A percentile compares a stretch with the other conserved stretches of the same genome.
phyloP scores from a whole-genome alignment of 2,329 filamentous ascomycete genomes.

The Alternaria arborescens region DNA sequence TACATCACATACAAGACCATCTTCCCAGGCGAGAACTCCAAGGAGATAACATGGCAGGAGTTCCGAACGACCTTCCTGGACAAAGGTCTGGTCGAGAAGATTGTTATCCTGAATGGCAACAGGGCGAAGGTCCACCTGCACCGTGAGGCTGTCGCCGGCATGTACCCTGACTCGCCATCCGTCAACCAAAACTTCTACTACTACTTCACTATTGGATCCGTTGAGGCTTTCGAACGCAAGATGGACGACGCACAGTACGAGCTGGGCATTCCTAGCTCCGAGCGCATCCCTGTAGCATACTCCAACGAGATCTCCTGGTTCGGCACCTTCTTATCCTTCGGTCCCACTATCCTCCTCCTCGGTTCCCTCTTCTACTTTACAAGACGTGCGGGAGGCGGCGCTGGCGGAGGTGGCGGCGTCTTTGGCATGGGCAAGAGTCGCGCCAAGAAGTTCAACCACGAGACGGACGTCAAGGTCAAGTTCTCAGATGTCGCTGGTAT shows the following conservation, averaged over 20 bases:
- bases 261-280: slow-evolving; percentile 82
- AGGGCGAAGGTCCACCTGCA: slow-evolving; percentile 83
- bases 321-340: slow-evolving; percentile 80
- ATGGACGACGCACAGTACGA: slow-evolving; percentile 89
- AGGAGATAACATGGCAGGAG: slow-evolving; percentile 98
- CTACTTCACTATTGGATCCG: slow-evolving; percentile 94
- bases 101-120: slow-evolving; percentile 79
- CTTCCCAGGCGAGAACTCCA: slow-evolving; percentile 69
- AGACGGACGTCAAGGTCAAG: slow-evolving; percentile 95
- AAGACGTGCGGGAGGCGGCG: slow-evolving; percentile 73
- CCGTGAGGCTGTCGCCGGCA: slow-evolving; percentile 73
- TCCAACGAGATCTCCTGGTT: slow-evolving; percentile 76
- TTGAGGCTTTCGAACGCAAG: slow-evolving; percentile 89
- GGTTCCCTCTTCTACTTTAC: slow-evolving; percentile 83
- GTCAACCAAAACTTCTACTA: slow-evolving; percentile 77
- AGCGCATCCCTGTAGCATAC: slow-evolving; percentile 93
- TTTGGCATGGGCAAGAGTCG: slow-evolving; percentile 97
- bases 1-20: slow-evolving; percentile 69
- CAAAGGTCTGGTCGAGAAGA: slow-evolving; percentile 93
- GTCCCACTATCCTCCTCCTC: slow-evolving; percentile 85
- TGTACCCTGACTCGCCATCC: slow-evolving; percentile 79
- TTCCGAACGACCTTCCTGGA: slow-evolving; percentile 92
- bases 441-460: slow-evolving; percentile 97
- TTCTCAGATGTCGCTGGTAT: slow-evolving; percentile 96
- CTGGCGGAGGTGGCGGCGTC: slow-evolving; percentile 70